Base-by-base conservation (phyloP, 129 eudicot species). In the Silybum marianum region DNA sequence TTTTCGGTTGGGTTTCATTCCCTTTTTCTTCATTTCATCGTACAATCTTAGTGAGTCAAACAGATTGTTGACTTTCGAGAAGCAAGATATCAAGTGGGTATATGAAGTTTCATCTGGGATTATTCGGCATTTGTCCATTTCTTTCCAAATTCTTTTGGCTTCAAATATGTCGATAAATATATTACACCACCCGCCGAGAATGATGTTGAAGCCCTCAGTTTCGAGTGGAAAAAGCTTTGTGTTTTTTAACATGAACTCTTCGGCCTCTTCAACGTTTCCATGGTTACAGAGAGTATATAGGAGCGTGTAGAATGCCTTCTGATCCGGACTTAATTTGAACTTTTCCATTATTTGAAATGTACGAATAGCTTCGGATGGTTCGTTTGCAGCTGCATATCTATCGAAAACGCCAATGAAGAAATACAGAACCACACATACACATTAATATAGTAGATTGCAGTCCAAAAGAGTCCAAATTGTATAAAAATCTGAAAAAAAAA, bases 71-170 rank as follows among this genome's bases (percentile, higher is more conserved):
- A 83, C 90, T 72, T 86, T 96, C 21, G 98, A 90, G 78, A 88
- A 86, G 89, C 98, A 89, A 54, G 97, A 96, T 46, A 96, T 93
- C 92, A 96, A 85, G 86, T 81, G 87, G 34, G 93, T 87, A 25
- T 91, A 96, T 40, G 99, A 84, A 21, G 82, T 80, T 67, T 86
- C 93, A 75, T 96, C 80, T 54, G 98, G 98, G 71, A 80, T 76
- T 39, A 90, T 77, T 70, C 91, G 91, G 84, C 85, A 82, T 76
- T 85, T 93, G 77, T 92, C 87, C 98, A 96, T 93, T 88, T 96
- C 98, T 80, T 97, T 91, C 99, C 99, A 96, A 25, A 96, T 80
- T 74, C 98, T 87, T 86, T 90, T 96, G 81, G 99, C 93, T 90
- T 93, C 97, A 34, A 30, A 26, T 74, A 89, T 68, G 83, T 93